Evolutionary conservation across 805 yeast genomes (phyloP).

Genomic region (Candida adriatica): DNA sequence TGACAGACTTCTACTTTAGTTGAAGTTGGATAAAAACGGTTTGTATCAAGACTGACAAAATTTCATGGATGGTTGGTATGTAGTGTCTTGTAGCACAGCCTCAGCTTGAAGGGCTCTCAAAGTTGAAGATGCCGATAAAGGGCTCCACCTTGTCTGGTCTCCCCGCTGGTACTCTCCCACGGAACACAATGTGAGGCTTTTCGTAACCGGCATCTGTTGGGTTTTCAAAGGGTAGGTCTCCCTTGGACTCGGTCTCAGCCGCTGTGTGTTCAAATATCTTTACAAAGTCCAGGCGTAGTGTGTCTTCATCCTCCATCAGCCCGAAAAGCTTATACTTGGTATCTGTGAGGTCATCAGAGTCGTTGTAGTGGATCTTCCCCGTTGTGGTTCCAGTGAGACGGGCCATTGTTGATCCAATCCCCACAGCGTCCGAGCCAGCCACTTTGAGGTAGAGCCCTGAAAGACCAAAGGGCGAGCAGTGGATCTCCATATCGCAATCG

Average conservation of each 20-base stretch:
- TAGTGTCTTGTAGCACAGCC: too few species aligned
- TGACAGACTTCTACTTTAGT: conserved; percentile 34
- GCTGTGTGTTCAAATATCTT: conserved; percentile 30
- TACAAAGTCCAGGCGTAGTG: conserved; percentile 44
- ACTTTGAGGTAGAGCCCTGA: conserved; percentile 44
- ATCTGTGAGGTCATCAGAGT: conserved; percentile 37
- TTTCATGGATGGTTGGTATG: not conserved
- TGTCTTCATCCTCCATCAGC: conserved; percentile 38
- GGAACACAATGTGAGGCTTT: conserved; percentile 40
- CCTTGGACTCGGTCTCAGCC: conserved; percentile 8
- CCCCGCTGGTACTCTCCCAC: conserved; percentile 47
- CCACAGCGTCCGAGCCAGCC: conserved; percentile 41
- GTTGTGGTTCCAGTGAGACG: conserved; percentile 44
- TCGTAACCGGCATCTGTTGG: conserved; percentile 34
- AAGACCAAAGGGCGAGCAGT: conserved; percentile 51
- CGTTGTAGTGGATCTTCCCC: conserved; percentile 43
- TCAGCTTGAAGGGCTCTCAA: conserved; percentile 29
- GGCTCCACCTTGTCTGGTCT: conserved; percentile 46
- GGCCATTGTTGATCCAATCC: conserved; percentile 52
- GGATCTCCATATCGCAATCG: conserved; percentile 46
- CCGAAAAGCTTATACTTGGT: conserved; percentile 45
- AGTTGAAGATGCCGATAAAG: conserved; percentile 47
- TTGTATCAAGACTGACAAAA: not conserved
- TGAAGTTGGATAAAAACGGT: conserved; percentile 1
- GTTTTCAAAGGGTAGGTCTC: conserved; percentile 19